A percentile compares a stretch with the other conserved stretches of the same genome.
phyloP scores from a whole-genome alignment of 305 asterid genomes.

The Andrographis paniculata region DNA sequence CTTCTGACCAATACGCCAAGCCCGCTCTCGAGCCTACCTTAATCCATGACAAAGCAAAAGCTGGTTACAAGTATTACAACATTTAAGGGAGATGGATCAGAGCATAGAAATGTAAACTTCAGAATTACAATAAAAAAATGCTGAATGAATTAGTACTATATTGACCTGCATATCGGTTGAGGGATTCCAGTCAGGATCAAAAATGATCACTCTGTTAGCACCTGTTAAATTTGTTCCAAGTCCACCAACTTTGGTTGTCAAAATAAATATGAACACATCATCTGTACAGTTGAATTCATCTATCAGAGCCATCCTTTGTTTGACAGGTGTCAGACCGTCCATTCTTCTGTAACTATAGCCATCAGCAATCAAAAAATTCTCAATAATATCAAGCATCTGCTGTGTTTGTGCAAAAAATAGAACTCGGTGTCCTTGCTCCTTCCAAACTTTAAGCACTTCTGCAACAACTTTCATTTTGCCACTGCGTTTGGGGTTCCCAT shows the following conservation, averaged over 20 bases:
- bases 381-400: conserved; percentile 97
- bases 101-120: conserved; percentile 9
- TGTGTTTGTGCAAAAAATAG: conserved; percentile 90
- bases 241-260: conserved; percentile 98
- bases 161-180: conserved; percentile 95
- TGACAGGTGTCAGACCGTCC: conserved; percentile 91
- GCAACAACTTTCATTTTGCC: conserved; percentile 88
- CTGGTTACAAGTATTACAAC: conserved; percentile 14
- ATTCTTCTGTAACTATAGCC: conserved; percentile 75
- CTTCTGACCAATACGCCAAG: conserved; percentile 98
- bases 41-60: conserved; percentile 19
- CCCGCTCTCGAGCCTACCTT: conserved; percentile 95
- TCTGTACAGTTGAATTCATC: conserved; percentile 81
- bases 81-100: neutral
- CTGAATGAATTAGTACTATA: conserved; percentile 15
- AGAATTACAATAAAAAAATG: conserved; percentile 9
- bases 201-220: conserved; percentile 92
- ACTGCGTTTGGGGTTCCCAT: conserved; percentile 83
- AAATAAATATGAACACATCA: conserved; percentile 70
- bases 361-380: conserved; percentile 46
- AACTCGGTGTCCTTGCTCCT: conserved; percentile 94
- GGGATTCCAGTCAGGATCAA: conserved; percentile 99
- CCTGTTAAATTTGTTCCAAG: conserved; percentile 94
- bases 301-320: conserved; percentile 84
- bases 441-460: conserved; percentile 91